A percentile compares a stretch with the other conserved stretches of the same genome.
These are phyloP conservation scores for Karstenula rhodostoma DNA, from an alignment of 2,329 filamentous ascomycete species.

Conservation along the genomic window DNA sequence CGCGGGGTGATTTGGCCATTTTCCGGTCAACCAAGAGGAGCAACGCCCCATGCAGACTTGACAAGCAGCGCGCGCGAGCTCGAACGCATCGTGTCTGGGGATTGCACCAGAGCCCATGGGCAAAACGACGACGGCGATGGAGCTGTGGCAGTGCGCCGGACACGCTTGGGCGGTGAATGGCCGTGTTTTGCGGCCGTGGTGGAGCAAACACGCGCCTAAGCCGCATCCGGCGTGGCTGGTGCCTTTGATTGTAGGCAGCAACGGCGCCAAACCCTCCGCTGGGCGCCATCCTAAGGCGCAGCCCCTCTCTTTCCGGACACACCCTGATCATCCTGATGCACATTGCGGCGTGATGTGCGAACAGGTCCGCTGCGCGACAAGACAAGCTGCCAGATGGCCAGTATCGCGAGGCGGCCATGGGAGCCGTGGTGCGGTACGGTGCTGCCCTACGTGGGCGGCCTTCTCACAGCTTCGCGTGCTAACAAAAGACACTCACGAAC, in stretches of 20 bases:
- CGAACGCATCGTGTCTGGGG: slow-evolving; percentile 7
- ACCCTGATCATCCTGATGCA: slow-evolving; percentile 2
- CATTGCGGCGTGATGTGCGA: slow-evolving; percentile 3
- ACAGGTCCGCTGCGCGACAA: neutral
- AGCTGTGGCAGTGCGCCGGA: slow-evolving; percentile 4
- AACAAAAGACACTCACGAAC: neutral
- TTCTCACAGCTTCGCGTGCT: slow-evolving; percentile 7
- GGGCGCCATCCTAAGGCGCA: neutral
- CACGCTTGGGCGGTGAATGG: neutral
- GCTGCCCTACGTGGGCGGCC: neutral
- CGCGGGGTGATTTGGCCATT: neutral
- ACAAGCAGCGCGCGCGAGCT: slow-evolving; percentile 7
- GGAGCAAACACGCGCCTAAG: neutral
- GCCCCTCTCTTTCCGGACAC: neutral
- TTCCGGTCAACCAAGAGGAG: slow-evolving; percentile 12
- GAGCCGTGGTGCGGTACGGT: neutral
- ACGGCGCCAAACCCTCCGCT: neutral
- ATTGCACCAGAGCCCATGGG: slow-evolving; percentile 4
- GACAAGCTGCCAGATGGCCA: neutral
- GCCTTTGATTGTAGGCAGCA: slow-evolving; percentile 7
- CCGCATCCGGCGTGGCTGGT: slow-evolving; percentile 9
- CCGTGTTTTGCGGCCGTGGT: neutral
- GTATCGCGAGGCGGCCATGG: neutral
- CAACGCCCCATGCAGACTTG: neutral
- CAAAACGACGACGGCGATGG: neutral